Evolutionary conservation across 306 rosid genomes (phyloP).

Genomic region (Pyrus communis): DNA sequence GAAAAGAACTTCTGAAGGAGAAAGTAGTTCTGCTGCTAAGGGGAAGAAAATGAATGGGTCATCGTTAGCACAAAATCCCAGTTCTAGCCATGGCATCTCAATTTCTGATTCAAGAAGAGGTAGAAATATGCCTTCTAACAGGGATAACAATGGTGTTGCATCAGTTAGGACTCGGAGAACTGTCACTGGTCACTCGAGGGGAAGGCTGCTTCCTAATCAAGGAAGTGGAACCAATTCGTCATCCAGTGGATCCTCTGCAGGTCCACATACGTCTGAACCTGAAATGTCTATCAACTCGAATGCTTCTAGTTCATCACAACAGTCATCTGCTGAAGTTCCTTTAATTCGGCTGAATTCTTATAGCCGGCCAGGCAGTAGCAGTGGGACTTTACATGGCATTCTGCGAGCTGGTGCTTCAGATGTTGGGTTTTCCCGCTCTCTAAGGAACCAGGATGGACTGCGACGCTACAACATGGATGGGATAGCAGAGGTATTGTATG

Average conservation of each 20-base stretch:
- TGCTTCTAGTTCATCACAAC: slow-evolving; percentile 38
- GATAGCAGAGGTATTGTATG: slow-evolving; percentile 69
- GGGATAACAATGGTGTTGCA: slow-evolving; percentile 34
- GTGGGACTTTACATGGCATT: slow-evolving; percentile 37
- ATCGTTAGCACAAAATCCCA: slow-evolving; percentile 39
- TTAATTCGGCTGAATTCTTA: slow-evolving; percentile 36
- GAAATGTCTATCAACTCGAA: slow-evolving; percentile 26
- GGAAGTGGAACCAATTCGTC: slow-evolving; percentile 39
- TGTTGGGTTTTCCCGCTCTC: slow-evolving; percentile 47
- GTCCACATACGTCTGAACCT: slow-evolving; percentile 43
- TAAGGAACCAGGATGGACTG: slow-evolving; percentile 46
- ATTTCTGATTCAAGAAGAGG: slow-evolving; percentile 67
- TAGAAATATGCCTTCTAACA: slow-evolving; percentile 41
- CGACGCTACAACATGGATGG: slow-evolving; percentile 73
- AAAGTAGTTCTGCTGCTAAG: slow-evolving; percentile 61
- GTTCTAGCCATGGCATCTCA: slow-evolving; percentile 49
- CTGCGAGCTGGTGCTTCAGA: slow-evolving; percentile 43
- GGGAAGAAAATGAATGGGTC: slow-evolving; percentile 74
- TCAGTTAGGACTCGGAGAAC: slow-evolving; percentile 61
- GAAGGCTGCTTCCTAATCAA: slow-evolving; percentile 49
- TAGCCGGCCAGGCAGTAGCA: slow-evolving; percentile 42
- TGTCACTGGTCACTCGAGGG: slow-evolving; percentile 38
- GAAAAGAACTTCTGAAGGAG: slow-evolving; percentile 71
- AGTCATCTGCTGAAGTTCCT: slow-evolving; percentile 35
- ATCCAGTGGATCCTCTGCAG: slow-evolving; percentile 30